Evolutionary conservation across 1,284 basidiomycete species (phyloP).

Genomic region (Boletus semigastroideus): DNA sequence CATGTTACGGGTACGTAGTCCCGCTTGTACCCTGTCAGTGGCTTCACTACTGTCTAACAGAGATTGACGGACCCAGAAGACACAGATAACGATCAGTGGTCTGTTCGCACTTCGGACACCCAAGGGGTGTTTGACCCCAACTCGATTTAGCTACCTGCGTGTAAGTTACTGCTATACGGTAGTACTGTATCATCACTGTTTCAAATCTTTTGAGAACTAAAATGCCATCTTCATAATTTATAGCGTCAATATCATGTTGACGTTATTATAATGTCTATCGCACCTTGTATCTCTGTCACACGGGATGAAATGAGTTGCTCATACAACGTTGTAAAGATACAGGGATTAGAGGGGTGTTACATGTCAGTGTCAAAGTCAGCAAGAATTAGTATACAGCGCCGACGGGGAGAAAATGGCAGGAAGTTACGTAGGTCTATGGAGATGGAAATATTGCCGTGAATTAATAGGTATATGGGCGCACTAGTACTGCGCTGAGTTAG

Average conservation of each 20-base stretch:
- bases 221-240: not conserved
- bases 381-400: constrained; percentile 8
- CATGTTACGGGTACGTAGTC: constrained; percentile 12
- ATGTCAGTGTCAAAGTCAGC: not conserved
- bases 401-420: constrained; percentile 1
- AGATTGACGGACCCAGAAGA: constrained; percentile 6
- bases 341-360: not conserved
- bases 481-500: constrained; percentile 6
- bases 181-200: not conserved
- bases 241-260: not conserved
- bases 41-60: constrained; percentile 5
- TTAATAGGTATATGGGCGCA: constrained; percentile 6
- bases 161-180: not conserved
- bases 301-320: not conserved
- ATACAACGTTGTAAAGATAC: constrained; percentile 7
- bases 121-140: not conserved
- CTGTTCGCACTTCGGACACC: not conserved
- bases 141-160: not conserved
- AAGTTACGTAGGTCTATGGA: constrained; percentile 3
- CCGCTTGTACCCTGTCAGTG: not conserved
- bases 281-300: not conserved
- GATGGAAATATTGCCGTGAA: constrained; percentile 7
- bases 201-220: not conserved
- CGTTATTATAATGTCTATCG: not conserved
- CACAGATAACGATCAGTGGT: constrained; percentile 1